A percentile compares a stretch with the other conserved stretches of the same genome.
Evolutionary conservation across 2,329 filamentous ascomycete genomes (phyloP).

Genomic region (Phaeosphaeriaceae sp.): DNA sequence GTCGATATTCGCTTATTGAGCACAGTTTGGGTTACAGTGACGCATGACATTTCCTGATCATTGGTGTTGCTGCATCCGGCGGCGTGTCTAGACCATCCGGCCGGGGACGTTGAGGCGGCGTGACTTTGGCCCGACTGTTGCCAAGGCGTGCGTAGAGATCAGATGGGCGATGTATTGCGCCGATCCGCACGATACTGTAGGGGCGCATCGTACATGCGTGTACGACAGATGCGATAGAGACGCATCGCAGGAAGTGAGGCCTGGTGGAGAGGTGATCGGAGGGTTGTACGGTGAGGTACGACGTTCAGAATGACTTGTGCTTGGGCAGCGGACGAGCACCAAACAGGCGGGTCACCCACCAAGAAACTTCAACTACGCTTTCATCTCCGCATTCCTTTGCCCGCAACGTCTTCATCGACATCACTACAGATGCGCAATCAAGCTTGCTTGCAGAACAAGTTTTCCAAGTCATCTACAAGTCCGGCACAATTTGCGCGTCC

Average conservation of each 20-base stretch:
- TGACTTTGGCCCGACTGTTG: not conserved
- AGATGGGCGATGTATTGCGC: not conserved
- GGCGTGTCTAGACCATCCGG: not conserved
- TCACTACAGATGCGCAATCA: not conserved
- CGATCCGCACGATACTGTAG: not conserved
- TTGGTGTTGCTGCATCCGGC: not conserved
- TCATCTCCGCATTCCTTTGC: not conserved
- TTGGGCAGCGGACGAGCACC: not conserved
- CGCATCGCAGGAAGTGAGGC: not conserved
- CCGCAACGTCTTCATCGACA: not conserved
- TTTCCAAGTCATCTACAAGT: no score
- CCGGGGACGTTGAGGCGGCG: not conserved
- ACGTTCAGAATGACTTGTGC: not conserved
- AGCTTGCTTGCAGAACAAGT: not conserved
- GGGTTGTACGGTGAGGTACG: not conserved
- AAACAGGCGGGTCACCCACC: not conserved
- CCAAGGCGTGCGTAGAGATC: not conserved
- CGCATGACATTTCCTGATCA: not conserved
- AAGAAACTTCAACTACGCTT: not conserved
- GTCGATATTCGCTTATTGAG: not conserved
- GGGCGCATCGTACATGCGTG: not conserved
- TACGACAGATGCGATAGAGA: not conserved
- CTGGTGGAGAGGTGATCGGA: not conserved
- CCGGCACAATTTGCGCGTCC: no score
- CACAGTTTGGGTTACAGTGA: not conserved